Evolutionary conservation across 495 filamentous ascomycete species (phyloP), one percentile per base, ranked within the genome.

Genomic region (Penicillium maclennaniae): DNA sequence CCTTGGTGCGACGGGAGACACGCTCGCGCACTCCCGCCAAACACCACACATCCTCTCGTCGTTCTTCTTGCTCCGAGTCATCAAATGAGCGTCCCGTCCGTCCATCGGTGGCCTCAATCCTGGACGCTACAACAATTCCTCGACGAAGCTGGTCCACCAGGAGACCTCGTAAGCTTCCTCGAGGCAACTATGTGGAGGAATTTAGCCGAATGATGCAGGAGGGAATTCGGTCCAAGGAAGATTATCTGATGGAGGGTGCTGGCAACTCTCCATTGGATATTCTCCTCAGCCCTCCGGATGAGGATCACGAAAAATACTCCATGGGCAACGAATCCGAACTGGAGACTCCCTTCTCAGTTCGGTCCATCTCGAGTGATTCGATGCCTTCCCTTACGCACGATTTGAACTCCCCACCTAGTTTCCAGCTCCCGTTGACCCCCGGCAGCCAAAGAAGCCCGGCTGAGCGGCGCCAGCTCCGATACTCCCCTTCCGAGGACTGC

Each of bases 381-480:
- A 77, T 83, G 49, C 84, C 84, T 12, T 86, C 84, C 0, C 65
- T 87, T 27, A 80, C 78, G 15, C 72, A 75, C 26, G 83, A 84
- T 51, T 55, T 65, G n/a, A 72, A 72, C 7, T 80, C 79, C 3
- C 76, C 76, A 2, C 67, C 60, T 15, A 73, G 75, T 47, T 60
- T 68, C 9, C 68, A 63, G 21, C 58, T 62, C 26, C 73, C 75
- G 1, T 59, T 56, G 3, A 72, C 72, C 0, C 69, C 67, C 8
- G 66, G 49, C 8, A 68, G 65, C 57, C 75, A 69, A 38, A 73
- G 68, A 43, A 73, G 63, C 23, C 65, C 60, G 10, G 67, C 63
- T 37, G 75, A 83, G 6, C 63, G 68, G 53, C 68, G 65, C 45
- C 66, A 59, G 21, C 71, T 70, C 38, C 69, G 67, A 40, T 59